phyloP scores from a whole-genome alignment of 2,329 filamentous ascomycete species.

The Microdochium nivale region DNA sequence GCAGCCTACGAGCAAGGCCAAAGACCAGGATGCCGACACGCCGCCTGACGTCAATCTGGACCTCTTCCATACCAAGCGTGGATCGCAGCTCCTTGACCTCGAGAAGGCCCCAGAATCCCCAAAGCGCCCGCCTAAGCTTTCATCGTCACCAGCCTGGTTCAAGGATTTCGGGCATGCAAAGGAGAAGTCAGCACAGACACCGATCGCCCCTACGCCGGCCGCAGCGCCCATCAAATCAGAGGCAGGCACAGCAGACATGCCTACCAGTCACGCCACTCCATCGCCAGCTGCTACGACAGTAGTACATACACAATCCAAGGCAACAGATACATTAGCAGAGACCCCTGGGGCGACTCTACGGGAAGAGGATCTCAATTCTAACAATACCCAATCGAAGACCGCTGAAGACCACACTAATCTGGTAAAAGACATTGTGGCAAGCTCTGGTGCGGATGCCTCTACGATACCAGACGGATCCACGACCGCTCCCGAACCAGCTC shows the following conservation, averaged over 20 bases:
- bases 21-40: constrained; percentile 17
- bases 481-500: background rate
- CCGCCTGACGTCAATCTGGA: constrained; percentile 34
- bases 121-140: constrained; percentile 9
- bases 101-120: constrained; percentile 12
- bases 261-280: background rate
- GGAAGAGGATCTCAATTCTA: constrained; percentile 3
- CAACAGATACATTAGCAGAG: no score
- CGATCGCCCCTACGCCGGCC: background rate
- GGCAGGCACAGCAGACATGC: background rate
- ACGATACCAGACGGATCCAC: constrained; percentile 1
- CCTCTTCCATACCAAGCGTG: constrained; percentile 37
- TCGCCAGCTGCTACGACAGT: background rate
- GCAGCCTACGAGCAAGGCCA: background rate
- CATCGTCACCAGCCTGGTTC: constrained; percentile 20
- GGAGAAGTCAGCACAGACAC: constrained; percentile 2
- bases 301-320: background rate
- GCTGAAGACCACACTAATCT: constrained; percentile 14
- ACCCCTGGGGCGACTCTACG: constrained; percentile 7
- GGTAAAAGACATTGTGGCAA: constrained; percentile 13
- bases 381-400: constrained; percentile 3
- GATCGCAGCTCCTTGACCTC: constrained; percentile 32
- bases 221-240: background rate
- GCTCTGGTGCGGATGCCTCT: constrained; percentile 12
- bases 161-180: constrained; percentile 22